These are phyloP conservation scores for Termitomyces sp. DNA, from an alignment of 768 basidiomycete genomes.

Conservation along the genomic window DNA sequence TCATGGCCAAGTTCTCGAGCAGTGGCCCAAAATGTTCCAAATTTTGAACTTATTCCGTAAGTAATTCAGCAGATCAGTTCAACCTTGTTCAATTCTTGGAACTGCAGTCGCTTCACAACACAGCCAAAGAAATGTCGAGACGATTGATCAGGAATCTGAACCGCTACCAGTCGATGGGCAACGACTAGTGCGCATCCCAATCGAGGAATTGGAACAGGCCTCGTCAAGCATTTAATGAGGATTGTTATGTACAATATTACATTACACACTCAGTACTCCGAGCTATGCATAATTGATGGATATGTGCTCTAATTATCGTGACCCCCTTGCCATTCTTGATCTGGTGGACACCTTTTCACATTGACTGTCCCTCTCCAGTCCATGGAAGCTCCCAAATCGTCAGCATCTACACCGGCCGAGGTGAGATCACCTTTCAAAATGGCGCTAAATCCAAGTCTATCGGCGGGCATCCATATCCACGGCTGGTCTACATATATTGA, in stretches of 20 bases:
- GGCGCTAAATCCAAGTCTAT: constrained; percentile 38
- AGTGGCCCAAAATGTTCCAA: constrained; percentile 83
- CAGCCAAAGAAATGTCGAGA: constrained; percentile 20
- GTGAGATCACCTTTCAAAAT: constrained; percentile 34
- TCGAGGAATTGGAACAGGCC: constrained; percentile 55
- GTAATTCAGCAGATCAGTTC: constrained; percentile 20
- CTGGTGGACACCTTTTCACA: constrained; percentile 42
- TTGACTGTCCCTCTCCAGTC: constrained; percentile 40
- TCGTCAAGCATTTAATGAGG: constrained; percentile 13
- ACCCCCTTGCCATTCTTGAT: constrained; percentile 37
- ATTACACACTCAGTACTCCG: background rate
- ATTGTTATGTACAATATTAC: background rate
- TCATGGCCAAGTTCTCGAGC: constrained; percentile 72
- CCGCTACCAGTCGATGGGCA: constrained; percentile 38
- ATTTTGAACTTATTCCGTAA: constrained; percentile 67
- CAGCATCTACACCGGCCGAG: constrained; percentile 36
- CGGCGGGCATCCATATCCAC: constrained; percentile 46
- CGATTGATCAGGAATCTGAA: background rate
- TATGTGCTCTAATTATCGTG: background rate
- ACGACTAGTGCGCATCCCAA: constrained; percentile 68
- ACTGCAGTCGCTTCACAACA: constrained; percentile 48
- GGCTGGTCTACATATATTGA: constrained; percentile 42
- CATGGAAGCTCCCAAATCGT: constrained; percentile 42
- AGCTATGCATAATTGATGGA: background rate
- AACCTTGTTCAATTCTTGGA: background rate